phyloP scores from a whole-genome alignment of 2,329 filamentous ascomycete species.

The Periconia digitata region DNA sequence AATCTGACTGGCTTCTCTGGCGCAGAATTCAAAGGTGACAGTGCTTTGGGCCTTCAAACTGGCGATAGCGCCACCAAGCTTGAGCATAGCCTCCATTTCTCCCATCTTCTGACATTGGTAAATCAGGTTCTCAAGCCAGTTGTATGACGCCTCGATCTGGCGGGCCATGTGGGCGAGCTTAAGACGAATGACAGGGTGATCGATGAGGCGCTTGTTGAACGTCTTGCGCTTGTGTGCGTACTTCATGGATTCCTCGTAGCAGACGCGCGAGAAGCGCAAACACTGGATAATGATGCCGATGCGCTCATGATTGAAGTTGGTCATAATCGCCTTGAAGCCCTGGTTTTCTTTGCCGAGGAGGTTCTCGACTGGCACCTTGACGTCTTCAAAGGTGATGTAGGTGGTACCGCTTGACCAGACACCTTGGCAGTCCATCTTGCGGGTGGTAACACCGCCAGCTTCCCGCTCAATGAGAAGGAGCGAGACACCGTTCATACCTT shows the following conservation, averaged over 20 bases:
- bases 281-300: constrained; percentile 99
- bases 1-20: constrained; percentile 93
- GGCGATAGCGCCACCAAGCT: constrained; percentile 91
- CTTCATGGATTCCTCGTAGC: constrained; percentile 94
- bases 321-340: constrained; percentile 99
- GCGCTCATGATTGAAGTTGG: constrained; percentile 99
- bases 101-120: constrained; percentile 93
- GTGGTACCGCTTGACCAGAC: constrained; percentile 95
- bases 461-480: constrained; percentile 89
- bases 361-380: constrained; percentile 99
- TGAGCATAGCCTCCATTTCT: constrained; percentile 93
- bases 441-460: constrained; percentile 81
- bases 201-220: constrained; percentile 94
- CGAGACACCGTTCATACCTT: constrained; percentile 90
- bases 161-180: constrained; percentile 98
- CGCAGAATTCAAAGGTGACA: constrained; percentile 95
- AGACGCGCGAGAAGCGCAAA: constrained; percentile 91
- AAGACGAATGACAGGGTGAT: constrained; percentile 95
- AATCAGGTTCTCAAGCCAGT: constrained; percentile 94
- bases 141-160: constrained; percentile 95
- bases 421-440: constrained; percentile 97
- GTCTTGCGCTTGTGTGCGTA: constrained; percentile 97
- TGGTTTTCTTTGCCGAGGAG: constrained; percentile 97
- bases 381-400: constrained; percentile 97
- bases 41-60: constrained; percentile 92